Evolutionary conservation across 164 flowering plant genomes (phyloP), one percentile per base, ranked within the genome.

Genomic region (Taxillus chinensis): DNA sequence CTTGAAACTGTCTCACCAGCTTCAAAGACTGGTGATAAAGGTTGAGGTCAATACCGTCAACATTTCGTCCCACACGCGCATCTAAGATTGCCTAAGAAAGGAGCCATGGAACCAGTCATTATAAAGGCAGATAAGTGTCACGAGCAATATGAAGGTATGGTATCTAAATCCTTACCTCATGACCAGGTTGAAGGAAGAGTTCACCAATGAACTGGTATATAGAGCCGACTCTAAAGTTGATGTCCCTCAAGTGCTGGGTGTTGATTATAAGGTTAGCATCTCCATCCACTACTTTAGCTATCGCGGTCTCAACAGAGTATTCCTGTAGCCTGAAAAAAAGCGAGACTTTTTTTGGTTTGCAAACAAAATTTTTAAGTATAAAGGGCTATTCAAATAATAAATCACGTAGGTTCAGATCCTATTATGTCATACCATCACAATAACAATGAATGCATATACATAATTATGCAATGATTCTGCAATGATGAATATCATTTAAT

Each of bases 171-270:
- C 70, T 45, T 62, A 88, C 96, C 80, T 83, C 82, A 65, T 72
- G 73, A 68, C 73, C 70, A 8, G 83, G 68, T 55, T 75, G 77
- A 70, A 90, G 60, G 46, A 52, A 70, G 50, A 90, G 84, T 79
- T 93, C 97, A 40, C 96, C 97, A 45, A 92, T 92, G 76, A 92
- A 92, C 57, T 92, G 96, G 67, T 86, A 93, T 58, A 83, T 68
- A 48, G 89, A 89, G 54, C 92, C 92, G 45, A 74, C 61, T 49
- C 83, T 82, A 65, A 86, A 72, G 60, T 70, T 77, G 63, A 90
- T 71, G 52, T 79, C 82, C 70, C 85, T 84, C 67, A 89, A 67
- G 71, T 83, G 84, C 70, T 84, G 74, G 16, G 92, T 84, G 71
- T 85, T 77, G 42, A 90, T 67, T 72, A 75, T 84, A 41, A 93